Conservation (phyloP, 106 monocot genomes). For the Dioscorea alata region DNA sequence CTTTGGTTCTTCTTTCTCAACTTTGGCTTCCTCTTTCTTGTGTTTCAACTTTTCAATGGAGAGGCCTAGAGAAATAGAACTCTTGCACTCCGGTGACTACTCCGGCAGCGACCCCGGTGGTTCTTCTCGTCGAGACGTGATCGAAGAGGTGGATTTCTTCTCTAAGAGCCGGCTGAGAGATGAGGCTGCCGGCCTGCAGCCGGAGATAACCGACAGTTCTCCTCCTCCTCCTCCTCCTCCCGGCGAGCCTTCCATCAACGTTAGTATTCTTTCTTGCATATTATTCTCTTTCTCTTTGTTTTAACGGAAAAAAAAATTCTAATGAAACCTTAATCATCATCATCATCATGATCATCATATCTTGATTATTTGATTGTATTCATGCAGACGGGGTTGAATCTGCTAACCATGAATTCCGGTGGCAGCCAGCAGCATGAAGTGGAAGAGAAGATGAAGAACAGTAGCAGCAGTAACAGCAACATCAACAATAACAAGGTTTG, state of each 20-base stretch:
- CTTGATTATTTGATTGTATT: background rate
- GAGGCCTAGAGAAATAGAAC: constrained; percentile 11
- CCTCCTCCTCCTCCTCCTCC: background rate
- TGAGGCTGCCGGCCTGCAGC: background rate
- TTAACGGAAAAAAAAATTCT: no score
- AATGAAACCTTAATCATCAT: no score
- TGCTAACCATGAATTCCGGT: constrained; percentile 2
- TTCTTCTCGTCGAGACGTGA: background rate
- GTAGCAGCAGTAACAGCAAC: background rate
- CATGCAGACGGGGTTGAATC: constrained; percentile 22
- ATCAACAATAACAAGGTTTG: no score
- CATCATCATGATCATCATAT: background rate
- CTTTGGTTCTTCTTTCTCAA: no score
- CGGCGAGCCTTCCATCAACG: background rate
- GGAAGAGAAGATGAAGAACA: background rate
- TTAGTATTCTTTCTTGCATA: constrained; percentile 3
- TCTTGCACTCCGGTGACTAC: constrained; percentile 7
- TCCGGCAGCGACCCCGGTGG: background rate
- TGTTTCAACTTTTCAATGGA: constrained; percentile 3
- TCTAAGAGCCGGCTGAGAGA: constrained; percentile 5
- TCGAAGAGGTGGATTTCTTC: constrained; percentile 46
- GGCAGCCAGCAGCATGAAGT: background rate
- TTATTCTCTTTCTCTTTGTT: no score
- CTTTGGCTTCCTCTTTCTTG: background rate
- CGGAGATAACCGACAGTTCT: no score